Base-by-base conservation (phyloP, 352 stramenopile species). In the Aphanomyces cochlioides region DNA sequence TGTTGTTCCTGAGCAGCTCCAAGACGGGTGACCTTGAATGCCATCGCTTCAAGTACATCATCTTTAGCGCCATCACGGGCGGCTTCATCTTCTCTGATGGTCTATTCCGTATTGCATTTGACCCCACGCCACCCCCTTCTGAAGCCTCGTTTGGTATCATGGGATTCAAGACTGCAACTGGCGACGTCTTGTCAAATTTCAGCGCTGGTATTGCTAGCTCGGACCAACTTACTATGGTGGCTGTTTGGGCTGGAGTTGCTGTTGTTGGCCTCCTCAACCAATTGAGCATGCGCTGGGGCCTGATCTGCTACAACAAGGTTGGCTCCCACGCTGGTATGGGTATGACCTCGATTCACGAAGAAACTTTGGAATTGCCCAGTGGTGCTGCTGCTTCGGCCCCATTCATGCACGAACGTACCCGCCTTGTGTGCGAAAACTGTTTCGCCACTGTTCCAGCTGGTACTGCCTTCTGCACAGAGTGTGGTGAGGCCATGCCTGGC, bases 151-250 rank as follows among this genome's bases (percentile, higher is more conserved):
- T 61, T 37, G 54, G 54, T n/a, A 61, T 61, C 21, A 61, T 61
- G 54, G 54, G 54, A 5, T 87, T 84, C 59, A 77, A 76, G 21
- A 76, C 71, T 1, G 83, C 85, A 4, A 45, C 90, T 0, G 69
- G 79, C 0, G 70, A 78, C 59, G 78, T 93, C 1, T 37, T 61
- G 54, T 12, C 54, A 37, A 61, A 39, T 37, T 61, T 61, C 34
- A 5, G 10, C 15, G 3, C 36, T 28, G 38, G 50, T 28, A 59
- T 71, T 8, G 5, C 40, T 3, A 66, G 41, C 15, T 34, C 19
- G n/a, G 41, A 71, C 28, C 17, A 66, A 50, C 36, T 65, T 8
- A 39, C 56, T 7, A 64, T 71, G 47, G 17, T 59, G 19, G 50
- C 57, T 2, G 3, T 71, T 5, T 71, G 65, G 65, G 47, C 28